Percentiles rank a stretch among this genome's conserved stretches.
phyloP scores from a whole-genome alignment of 1,284 basidiomycete species.

The Cryptococcus sp. region DNA sequence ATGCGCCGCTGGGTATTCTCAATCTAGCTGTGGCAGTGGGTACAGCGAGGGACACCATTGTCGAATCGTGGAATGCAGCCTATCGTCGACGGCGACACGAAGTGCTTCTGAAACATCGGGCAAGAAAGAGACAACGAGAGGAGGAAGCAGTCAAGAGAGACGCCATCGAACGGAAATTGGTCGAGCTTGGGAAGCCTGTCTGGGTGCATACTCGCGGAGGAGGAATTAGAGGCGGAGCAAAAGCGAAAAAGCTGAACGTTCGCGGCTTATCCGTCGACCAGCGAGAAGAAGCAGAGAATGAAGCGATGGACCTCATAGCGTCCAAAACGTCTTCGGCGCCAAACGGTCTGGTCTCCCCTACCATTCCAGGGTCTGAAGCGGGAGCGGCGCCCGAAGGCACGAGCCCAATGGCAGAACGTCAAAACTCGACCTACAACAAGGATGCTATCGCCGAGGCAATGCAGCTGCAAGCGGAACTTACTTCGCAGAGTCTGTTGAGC shows the following conservation, averaged over 20 bases:
- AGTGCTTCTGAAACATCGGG: constrained; percentile 17
- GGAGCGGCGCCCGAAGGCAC: not conserved
- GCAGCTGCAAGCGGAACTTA: constrained; percentile 16
- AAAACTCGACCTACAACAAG: not conserved
- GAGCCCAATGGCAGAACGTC: constrained; percentile 1
- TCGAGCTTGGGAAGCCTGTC: constrained; percentile 21
- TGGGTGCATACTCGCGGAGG: constrained; percentile 20
- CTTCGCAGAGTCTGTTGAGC: constrained; percentile 19
- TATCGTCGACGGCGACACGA: constrained; percentile 22
- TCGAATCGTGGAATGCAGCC: constrained; percentile 29
- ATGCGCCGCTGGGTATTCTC: constrained; percentile 43
- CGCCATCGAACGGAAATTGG: constrained; percentile 28
- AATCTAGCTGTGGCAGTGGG: constrained; percentile 30
- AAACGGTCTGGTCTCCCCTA: not conserved
- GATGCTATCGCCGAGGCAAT: constrained; percentile 6
- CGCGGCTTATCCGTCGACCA: constrained; percentile 22
- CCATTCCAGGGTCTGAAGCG: not conserved
- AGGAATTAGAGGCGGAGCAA: constrained; percentile 14
- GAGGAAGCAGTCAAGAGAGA: constrained; percentile 14
- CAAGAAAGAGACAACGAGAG: constrained; percentile 17
- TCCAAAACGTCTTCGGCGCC: constrained; percentile 8
- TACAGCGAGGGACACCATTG: constrained; percentile 22
- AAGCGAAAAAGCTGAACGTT: constrained; percentile 24
- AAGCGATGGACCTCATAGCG: constrained; percentile 11
- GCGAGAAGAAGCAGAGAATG: constrained; percentile 11